Conservation (phyloP, 352 stramenopile genomes). For the Phytophthora cryptogea region DNA sequence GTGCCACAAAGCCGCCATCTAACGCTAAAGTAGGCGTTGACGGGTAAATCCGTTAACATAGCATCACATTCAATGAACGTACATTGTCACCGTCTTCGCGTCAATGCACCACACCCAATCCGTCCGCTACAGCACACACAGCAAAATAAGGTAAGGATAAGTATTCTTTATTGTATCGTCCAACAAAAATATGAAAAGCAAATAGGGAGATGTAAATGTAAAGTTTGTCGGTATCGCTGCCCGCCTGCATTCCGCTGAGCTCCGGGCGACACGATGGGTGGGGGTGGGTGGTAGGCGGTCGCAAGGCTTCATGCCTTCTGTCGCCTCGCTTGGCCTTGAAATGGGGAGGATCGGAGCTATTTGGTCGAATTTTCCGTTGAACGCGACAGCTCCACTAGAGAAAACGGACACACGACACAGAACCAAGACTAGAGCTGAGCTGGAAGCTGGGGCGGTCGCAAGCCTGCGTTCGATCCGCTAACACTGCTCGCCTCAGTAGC, state of each 20-base stretch:
- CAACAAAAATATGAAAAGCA: slow-evolving; percentile 26
- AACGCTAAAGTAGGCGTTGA: slow-evolving; percentile 35
- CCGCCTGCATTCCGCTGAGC: slow-evolving; percentile 37
- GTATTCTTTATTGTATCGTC: slow-evolving; percentile 47
- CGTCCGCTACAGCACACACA: slow-evolving; percentile 12
- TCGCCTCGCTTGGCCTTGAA: slow-evolving; percentile 25
- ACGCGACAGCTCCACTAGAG: slow-evolving; percentile 33
- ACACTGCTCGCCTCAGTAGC: slow-evolving; percentile 3
- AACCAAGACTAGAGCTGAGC: slow-evolving; percentile 27
- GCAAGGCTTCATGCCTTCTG: slow-evolving; percentile 32
- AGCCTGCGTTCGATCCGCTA: slow-evolving; percentile 35
- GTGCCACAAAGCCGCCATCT: slow-evolving; percentile 8
- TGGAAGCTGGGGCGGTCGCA: slow-evolving; percentile 8
- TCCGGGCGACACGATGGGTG: slow-evolving; percentile 24
- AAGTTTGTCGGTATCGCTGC: slow-evolving; percentile 30
- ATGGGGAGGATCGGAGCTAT: slow-evolving; percentile 23
- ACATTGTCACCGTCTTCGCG: not conserved
- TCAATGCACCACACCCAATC: not conserved
- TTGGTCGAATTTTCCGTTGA: slow-evolving; percentile 35
- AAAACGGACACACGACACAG: slow-evolving; percentile 31
- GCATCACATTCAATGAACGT: slow-evolving; percentile 7
- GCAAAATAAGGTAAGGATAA: slow-evolving; percentile 22
- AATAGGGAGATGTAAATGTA: slow-evolving; percentile 30
- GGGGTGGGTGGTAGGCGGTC: slow-evolving; percentile 2
- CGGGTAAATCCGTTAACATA: slow-evolving; percentile 24